These are phyloP conservation scores for Phyllachora maydis DNA, from an alignment of 2,329 filamentous ascomycete species.

Conservation along the genomic window DNA sequence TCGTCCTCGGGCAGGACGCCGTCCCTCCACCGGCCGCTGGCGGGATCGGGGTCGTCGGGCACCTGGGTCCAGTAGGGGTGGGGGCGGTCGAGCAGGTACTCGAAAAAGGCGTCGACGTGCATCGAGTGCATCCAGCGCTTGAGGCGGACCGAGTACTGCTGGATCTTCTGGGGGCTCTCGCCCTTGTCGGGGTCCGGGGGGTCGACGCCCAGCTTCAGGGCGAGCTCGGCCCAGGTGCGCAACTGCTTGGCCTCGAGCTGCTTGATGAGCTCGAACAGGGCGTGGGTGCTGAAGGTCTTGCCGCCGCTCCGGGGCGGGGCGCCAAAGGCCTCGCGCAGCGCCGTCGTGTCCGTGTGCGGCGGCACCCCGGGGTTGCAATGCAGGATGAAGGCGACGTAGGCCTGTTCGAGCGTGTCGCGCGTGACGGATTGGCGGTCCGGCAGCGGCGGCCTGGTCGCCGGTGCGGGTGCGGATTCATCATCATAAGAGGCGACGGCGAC, in stretches of 20 bases:
- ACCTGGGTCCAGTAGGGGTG: constrained; percentile 53
- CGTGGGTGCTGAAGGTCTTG: constrained; percentile 50
- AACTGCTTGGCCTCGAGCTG: constrained; percentile 36
- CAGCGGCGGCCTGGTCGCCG: no score
- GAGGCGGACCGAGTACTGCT: constrained; percentile 80
- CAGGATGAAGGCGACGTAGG: constrained; percentile 43
- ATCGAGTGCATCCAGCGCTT: constrained; percentile 97
- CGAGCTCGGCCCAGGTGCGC: constrained; percentile 3
- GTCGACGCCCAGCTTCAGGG: constrained; percentile 10
- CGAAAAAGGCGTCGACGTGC: constrained; percentile 89
- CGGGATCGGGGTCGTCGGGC: constrained; percentile 43
- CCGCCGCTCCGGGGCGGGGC: constrained; percentile 45
- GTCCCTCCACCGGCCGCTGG: constrained; percentile 16
- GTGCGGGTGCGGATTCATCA: no score
- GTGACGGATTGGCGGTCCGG: constrained; percentile 38
- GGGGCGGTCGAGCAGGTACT: constrained; percentile 59
- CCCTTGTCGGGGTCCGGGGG: constrained; percentile 42
- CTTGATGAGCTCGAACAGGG: constrained; percentile 53
- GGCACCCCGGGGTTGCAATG: constrained; percentile 63
- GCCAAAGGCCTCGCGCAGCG: constrained; percentile 37
- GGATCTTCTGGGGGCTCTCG: constrained; percentile 79
- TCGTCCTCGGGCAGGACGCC: constrained; percentile 47
- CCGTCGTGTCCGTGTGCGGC: constrained; percentile 61
- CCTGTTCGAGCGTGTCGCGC: constrained; percentile 23
- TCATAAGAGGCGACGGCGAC: no score